Evolutionary conservation across 225 moss, liverwort and hornwort species (phyloP), one percentile per base, ranked within the genome.

Genomic region (Bryoerythrophyllum caledonicum): DNA sequence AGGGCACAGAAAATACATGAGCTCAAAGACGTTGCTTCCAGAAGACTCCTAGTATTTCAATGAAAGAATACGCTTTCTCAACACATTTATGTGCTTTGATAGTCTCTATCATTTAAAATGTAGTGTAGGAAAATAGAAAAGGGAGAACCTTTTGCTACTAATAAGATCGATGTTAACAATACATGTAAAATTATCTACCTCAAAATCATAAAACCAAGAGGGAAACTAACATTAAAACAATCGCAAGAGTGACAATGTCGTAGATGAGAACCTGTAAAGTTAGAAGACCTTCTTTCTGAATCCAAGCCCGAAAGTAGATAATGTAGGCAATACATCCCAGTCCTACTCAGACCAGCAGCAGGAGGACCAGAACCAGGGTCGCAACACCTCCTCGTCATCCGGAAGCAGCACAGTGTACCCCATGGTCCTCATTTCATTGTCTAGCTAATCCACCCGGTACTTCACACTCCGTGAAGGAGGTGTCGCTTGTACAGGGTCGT

Each of bases 191-290:
- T 71, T 43, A 55, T 9, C 21, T 25, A 69, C 38, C 40, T 52
- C 27, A 3, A 73, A 19, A 65, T 34, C 34, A 71, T 64, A 71
- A 71, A 9, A 40, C 40, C 46, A 56, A 44, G 51, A 27, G 25
- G 49, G 14, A 30, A 63, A n/a, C 60, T 52, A 60, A 62, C 67
- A 68, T 35, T 27, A 70, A 25, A 43, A 67, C 8, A 35, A 62
- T 48, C 44, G 38, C n/a, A 37, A 60, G 56, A 34, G 37, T 41
- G 2, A 12, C 14, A 38, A 25, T 21, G 61, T 28, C 14, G 48
- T 20, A 61, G 71, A 74, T 48, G 67, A 32, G 32, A 52, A 87
- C 87, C 84, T 85, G 84, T 62, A 87, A 78, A 61, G 96, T 92
- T 63, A 89, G 89, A 52, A 80, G 80, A 76, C 82, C n/a, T n/a